Base-by-base conservation (phyloP, 2,329 filamentous ascomycete species). In the Periconia macrospinosa region DNA sequence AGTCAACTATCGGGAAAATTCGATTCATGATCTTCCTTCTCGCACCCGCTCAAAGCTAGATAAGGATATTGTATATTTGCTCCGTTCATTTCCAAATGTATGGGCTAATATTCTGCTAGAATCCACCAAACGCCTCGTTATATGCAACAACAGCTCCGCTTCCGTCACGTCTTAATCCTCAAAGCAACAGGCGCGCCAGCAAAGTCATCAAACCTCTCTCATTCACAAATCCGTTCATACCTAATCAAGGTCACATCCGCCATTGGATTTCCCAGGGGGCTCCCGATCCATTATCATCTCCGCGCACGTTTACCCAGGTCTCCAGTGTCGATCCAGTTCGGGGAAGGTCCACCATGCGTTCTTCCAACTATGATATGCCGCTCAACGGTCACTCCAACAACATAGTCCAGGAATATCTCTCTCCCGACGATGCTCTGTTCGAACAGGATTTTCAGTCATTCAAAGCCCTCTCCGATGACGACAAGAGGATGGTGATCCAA, bases 401-500 rank as follows among this genome's bases (percentile, higher is more conserved):
- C 45, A 71, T 73, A 10, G 71, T 74, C 13, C 55, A 73, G 47
- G 70, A 73, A 50, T 74, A 71, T 35, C 56, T 71, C 14, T 69
- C 68, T 13, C 65, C 66, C 1, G 55, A 62, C 20, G 68, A 70
- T 47, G 43, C 43, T n/a, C 52, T 56, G 13, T 70, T 63, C 41
- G 54, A 56, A 8, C 60, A 59, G 19, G 63, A 71, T 45, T 72
- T 64, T 48, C 56, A 61, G 30, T 58, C 56, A 13, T 74, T 72
- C 62, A 75, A 69, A 53, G 46, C 40, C 1, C 62, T 75, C 2
- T 61, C 53, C n/a, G 64, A 67, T 45, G 57, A 60, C 0, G 68
- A 73, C 35, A 74, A 83, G 60, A 77, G 80, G 57, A 73, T 76
- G 33, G 82, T 85, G 59, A 79, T 84, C 62, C 72, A 76, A 45